Evolutionary conservation across 2,329 filamentous ascomycete genomes (phyloP).

Genomic region (Cladosporium sp.): DNA sequence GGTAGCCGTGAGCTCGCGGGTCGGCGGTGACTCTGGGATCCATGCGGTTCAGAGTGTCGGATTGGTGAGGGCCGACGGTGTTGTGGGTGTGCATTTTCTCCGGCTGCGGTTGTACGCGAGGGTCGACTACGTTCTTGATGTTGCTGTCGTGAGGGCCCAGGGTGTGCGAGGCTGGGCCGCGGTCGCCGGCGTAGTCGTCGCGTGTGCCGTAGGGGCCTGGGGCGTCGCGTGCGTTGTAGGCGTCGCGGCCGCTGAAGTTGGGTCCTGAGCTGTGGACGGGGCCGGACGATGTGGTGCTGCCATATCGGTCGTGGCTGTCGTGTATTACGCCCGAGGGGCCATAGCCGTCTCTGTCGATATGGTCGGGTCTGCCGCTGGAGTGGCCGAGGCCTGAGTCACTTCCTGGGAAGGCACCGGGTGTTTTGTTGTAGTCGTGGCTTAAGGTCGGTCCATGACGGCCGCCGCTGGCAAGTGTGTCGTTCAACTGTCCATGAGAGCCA

Average conservation of each 20-base stretch:
- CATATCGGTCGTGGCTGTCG: not conserved
- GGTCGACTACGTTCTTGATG: constrained; percentile 17
- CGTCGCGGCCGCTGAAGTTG: constrained; percentile 5
- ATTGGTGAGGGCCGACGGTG: constrained; percentile 10
- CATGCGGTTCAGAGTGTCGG: constrained; percentile 21
- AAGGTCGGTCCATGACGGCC: not conserved
- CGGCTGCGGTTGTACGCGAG: constrained; percentile 15
- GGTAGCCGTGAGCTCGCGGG: constrained; percentile 6
- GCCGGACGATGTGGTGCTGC: not conserved
- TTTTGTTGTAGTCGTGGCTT: not conserved
- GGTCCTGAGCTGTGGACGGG: not conserved
- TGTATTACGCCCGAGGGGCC: not conserved
- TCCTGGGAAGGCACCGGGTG: not conserved
- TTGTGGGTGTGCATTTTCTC: constrained; percentile 10
- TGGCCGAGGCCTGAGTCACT: not conserved
- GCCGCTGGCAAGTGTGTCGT: too few species aligned
- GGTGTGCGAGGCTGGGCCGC: constrained; percentile 2
- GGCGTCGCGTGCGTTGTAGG: not conserved
- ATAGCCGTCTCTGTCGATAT: constrained; percentile 2
- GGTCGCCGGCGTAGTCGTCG: constrained; percentile 3
- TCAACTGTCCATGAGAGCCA: too few species aligned
- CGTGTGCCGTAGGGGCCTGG: constrained; percentile 1
- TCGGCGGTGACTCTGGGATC: constrained; percentile 19
- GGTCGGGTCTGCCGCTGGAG: not conserved
- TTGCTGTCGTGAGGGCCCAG: constrained; percentile 24